These are phyloP conservation scores for Solanum sitiens DNA, from an alignment of 257 asterid species.

Conservation along the genomic window DNA sequence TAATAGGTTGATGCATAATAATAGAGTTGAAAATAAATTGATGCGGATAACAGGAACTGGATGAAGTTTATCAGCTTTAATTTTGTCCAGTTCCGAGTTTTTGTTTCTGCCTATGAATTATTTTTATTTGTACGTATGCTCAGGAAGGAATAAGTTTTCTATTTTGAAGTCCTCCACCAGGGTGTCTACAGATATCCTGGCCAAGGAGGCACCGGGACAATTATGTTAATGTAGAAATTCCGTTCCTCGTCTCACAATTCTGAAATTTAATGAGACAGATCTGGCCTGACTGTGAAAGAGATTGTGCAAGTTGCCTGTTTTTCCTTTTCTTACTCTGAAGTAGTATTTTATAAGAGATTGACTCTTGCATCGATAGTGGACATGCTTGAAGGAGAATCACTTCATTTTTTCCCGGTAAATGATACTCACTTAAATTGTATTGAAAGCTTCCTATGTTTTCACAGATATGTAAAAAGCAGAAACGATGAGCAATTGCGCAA, in stretches of 20 bases:
- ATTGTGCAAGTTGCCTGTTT: neutral
- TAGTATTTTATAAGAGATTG: neutral
- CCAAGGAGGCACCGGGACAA: neutral
- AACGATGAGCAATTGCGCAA: conserved; percentile 52
- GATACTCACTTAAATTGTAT: neutral
- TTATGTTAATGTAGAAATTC: neutral
- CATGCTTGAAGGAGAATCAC: neutral
- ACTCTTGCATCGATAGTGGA: neutral
- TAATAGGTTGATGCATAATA: neutral
- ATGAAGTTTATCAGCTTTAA: neutral
- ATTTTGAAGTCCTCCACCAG: neutral
- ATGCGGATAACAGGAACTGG: neutral
- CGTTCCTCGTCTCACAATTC: neutral
- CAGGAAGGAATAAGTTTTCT: neutral
- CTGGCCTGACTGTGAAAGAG: neutral
- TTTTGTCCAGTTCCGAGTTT: neutral
- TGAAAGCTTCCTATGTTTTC: neutral
- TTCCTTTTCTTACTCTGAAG: neutral
- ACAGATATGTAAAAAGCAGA: conserved; percentile 85
- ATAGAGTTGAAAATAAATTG: neutral
- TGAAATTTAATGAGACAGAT: neutral
- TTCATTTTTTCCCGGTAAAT: neutral
- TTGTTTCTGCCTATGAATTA: neutral
- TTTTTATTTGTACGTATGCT: neutral
- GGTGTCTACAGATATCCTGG: neutral